Evolutionary conservation across 2,329 filamentous ascomycete genomes (phyloP), one percentile per base, ranked within the genome.

Genomic region (Ceratocystis lukuohia): DNA sequence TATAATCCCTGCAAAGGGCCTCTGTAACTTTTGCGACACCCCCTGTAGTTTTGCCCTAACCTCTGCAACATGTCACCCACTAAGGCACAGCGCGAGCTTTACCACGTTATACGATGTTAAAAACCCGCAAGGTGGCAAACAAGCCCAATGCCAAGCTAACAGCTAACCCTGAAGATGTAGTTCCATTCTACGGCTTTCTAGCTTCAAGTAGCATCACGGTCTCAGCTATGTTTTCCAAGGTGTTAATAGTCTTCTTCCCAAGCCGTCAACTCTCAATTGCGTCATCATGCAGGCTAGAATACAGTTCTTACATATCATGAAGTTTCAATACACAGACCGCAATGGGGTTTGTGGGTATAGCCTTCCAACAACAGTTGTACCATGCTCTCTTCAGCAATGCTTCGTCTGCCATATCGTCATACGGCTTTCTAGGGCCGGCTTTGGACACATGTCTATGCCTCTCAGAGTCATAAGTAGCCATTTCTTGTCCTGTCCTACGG

Each of bases 271-370:
- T 48, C 17, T 59, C 56, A 59, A 59, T 59, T 33, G 56, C 56
- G 25, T 59, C 56, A 59, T 59, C 56, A 5, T 37, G 28, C 56
- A 59, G 56, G 20, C 33, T n/a, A 10, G 56, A 59, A 59, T 59
- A 59, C 28, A 59, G 56, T 37, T 59, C 56, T 59, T 33, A 59
- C 28, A n/a, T 1, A 59, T 37, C 28, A 37, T 37, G 17, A 7
- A 59, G 28, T 59, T 59, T 7, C 28, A n/a, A 30, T 59, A 59
- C 56, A 59, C 56, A 59, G 56, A 59, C 56, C 56, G 12, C 56
- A 37, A 59, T 37, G 56, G 15, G 56, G 56, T 59, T 59, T 59
- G 56, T 59, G 56, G 3, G 30, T 12, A 59, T 10, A 8, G 56
- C 56, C n/a, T n/a, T 41, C 37, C 37, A 41, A 33, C 56, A n/a